Conservation (phyloP, 257 asterid species). For the Echium plantagineum region DNA sequence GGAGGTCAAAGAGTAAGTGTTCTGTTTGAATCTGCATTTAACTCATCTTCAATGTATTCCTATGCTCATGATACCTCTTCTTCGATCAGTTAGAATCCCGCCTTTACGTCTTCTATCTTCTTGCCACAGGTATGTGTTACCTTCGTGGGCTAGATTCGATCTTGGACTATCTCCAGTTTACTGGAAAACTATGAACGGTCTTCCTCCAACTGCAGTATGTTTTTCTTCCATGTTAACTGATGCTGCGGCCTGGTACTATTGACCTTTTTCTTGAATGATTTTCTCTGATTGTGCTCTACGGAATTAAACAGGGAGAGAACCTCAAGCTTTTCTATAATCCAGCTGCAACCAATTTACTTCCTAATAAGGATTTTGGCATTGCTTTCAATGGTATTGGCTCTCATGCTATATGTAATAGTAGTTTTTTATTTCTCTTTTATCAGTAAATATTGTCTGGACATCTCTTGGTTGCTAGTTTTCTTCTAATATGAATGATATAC, state of each 20-base stretch:
- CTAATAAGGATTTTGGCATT: conserved; percentile 57
- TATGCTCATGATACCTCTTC: background rate
- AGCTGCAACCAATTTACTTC: conserved; percentile 40
- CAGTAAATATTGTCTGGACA: too few species aligned
- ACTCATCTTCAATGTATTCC: background rate
- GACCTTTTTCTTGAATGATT: background rate
- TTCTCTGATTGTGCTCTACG: conserved; percentile 4
- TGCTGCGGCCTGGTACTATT: background rate
- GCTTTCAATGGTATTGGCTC: conserved; percentile 60
- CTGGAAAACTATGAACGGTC: conserved; percentile 90
- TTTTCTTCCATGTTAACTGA: background rate
- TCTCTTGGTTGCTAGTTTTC: too few species aligned
- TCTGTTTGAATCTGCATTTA: background rate
- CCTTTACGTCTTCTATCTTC: background rate
- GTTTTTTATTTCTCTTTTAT: too few species aligned
- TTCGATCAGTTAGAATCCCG: background rate
- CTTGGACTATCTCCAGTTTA: conserved; percentile 75
- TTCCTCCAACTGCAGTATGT: conserved; percentile 78
- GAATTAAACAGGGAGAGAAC: conserved; percentile 49
- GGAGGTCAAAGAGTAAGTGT: conserved; percentile 59
- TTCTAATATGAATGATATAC: too few species aligned
- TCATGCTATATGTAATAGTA: background rate
- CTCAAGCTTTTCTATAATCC: conserved; percentile 80
- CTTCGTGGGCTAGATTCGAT: conserved; percentile 83
- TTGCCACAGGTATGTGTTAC: conserved; percentile 42